phyloP scores from a whole-genome alignment of 192 early-diverging fungal genomes.

The Coemansia sp. region DNA sequence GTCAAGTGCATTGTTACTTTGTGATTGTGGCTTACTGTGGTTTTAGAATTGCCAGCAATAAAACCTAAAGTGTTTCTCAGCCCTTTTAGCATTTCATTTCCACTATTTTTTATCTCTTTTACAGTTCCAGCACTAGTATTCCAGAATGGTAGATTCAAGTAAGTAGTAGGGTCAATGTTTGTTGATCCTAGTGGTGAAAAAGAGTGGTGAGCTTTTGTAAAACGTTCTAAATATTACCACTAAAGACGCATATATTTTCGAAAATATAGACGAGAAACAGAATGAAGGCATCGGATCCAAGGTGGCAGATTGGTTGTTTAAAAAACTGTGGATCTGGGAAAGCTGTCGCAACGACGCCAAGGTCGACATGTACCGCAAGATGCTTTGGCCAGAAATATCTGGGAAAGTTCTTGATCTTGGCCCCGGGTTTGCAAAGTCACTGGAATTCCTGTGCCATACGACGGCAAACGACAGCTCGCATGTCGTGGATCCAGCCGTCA shows the following conservation, averaged over 20 bases:
- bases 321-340: constrained; percentile 30
- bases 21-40: background rate
- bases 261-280: background rate
- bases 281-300: background rate
- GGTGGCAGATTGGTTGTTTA: constrained; percentile 38
- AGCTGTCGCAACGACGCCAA: constrained; percentile 39
- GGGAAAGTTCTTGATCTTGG: constrained; percentile 53
- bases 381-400: constrained; percentile 37
- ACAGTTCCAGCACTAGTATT: background rate
- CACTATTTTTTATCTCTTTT: background rate
- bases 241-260: background rate
- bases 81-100: background rate
- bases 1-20: background rate
- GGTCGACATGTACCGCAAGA: constrained; percentile 39
- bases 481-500: constrained; percentile 21
- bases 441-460: constrained; percentile 31
- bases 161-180: background rate
- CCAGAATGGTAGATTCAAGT: background rate
- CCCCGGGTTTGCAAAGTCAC: constrained; percentile 39
- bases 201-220: too few species aligned
- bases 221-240: too few species aligned
- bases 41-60: background rate
- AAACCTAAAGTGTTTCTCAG: background rate
- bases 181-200: background rate
- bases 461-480: constrained; percentile 31